Evolutionary conservation across 129 eudicot species (phyloP).

Genomic region (Flaveria brownii): DNA sequence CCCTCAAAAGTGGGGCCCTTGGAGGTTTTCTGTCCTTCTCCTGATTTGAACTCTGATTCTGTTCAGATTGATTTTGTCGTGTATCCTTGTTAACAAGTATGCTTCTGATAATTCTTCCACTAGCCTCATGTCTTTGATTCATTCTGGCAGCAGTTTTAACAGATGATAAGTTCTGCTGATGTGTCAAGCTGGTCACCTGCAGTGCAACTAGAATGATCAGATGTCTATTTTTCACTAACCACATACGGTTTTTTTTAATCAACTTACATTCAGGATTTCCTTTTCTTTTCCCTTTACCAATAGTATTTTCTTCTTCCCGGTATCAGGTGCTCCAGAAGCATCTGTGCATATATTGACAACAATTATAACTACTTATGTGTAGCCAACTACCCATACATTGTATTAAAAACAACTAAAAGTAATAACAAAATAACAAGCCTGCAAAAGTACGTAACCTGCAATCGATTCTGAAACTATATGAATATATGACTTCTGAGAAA

Average conservation of each 20-base stretch:
- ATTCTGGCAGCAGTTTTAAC: slow-evolving; percentile 41
- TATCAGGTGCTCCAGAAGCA: slow-evolving; percentile 48
- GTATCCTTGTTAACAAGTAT: slow-evolving; percentile 66
- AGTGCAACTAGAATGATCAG: slow-evolving; percentile 7
- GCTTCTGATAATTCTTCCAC: slow-evolving; percentile 77
- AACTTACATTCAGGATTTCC: slow-evolving; percentile 64
- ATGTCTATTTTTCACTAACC: not conserved
- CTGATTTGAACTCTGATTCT: slow-evolving; percentile 38
- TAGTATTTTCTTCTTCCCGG: slow-evolving; percentile 69
- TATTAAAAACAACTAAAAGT: not conserved
- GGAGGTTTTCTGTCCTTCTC: slow-evolving; percentile 78
- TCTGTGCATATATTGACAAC: slow-evolving; percentile 42
- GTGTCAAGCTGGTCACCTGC: slow-evolving; percentile 47
- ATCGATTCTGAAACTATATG: not conserved
- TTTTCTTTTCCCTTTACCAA: slow-evolving; percentile 85
- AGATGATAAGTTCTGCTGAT: slow-evolving; percentile 43
- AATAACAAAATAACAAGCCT: slow-evolving; percentile 15
- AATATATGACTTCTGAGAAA: not conserved
- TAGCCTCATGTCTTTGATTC: slow-evolving; percentile 61
- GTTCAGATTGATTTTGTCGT: slow-evolving; percentile 57
- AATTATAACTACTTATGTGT: not conserved
- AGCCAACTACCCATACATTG: not conserved
- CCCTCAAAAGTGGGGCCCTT: slow-evolving; percentile 46
- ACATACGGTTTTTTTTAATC: not conserved
- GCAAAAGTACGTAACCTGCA: not conserved